Base-by-base conservation (phyloP, 73 alveolate genomes). In the Halteria grandinella region DNA sequence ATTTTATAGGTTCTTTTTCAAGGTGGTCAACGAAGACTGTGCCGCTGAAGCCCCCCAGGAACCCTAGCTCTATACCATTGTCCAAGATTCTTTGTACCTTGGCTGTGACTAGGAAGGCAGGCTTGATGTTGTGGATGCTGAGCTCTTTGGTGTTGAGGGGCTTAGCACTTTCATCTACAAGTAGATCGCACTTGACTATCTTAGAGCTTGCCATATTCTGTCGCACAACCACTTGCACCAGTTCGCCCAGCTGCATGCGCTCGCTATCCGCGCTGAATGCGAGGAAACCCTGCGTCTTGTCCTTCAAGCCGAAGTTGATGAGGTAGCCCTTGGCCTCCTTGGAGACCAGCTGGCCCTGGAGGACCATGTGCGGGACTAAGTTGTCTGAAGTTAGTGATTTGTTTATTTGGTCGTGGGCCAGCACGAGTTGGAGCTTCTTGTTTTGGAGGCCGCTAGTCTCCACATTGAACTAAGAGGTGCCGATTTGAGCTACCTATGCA, bases 51-150 rank as follows among this genome's bases (percentile, higher is more conserved):
- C 86, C 91, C n/a, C 78, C 63, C 12, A 78, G 41, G 53, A 82
- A 82, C 18, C 69, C 31, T 4, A 70, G 55, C 18, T 43, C 73
- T 17, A 82, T 55, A 10, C 91, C 91, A 58, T 82, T 82, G 27
- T 82, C 91, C 12, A 71, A 41, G 7, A 48, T 15, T 15, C 52
- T 40, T 10, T 39, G 32, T 0, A 82, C 76, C 23, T 55, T 82
- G 6, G 83, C 69, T 27, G 41, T 47, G 27, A 82, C 91, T 47
- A 82, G 17, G 52, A 82, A 82, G 0, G 86, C 91, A 21, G 91
- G 91, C 53, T 82, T 82, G 17, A 82, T 54, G 18, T 50, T 52
- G 28, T 82, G 86, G n/a, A 72, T 41, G 41, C 62, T 58, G 25
- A 80, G 8, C 12, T 70, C 85, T 12, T 76, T 62, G 1, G 17